phyloP scores from a whole-genome alignment of 1,139 yeast genomes.

The Lodderomyces beijingensis region DNA sequence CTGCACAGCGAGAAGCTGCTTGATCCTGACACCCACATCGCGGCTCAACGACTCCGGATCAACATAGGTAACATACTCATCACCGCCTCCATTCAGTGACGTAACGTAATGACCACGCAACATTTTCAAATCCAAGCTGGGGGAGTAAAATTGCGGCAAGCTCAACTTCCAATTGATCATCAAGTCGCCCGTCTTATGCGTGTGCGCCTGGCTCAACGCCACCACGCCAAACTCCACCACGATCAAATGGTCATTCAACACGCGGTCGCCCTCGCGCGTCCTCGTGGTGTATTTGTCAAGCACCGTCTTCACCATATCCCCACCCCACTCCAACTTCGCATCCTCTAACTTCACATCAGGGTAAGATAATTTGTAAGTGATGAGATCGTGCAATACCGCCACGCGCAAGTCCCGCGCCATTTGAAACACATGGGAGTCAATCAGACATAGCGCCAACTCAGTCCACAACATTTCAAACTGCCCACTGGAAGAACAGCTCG shows the following conservation, averaged over 20 bases:
- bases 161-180: slow-evolving; percentile 59
- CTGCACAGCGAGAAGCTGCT: slow-evolving; percentile 56
- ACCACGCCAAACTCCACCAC: too few species aligned
- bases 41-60: slow-evolving; percentile 43
- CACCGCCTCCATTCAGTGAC: not conserved
- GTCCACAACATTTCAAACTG: slow-evolving; percentile 57
- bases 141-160: slow-evolving; percentile 61
- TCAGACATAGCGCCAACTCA: slow-evolving; percentile 52
- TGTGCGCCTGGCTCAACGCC: too few species aligned
- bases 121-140: slow-evolving; percentile 40
- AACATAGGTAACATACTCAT: slow-evolving; percentile 42
- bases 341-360: too few species aligned
- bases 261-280: too few species aligned
- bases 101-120: slow-evolving; percentile 1
- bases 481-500: slow-evolving; percentile 45
- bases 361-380: too few species aligned
- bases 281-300: too few species aligned
- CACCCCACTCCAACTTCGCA: too few species aligned
- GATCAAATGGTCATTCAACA: too few species aligned
- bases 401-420: slow-evolving; percentile 23
- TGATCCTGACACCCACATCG: slow-evolving; percentile 54
- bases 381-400: slow-evolving; percentile 35
- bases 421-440: slow-evolving; percentile 23
- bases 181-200: too few species aligned
- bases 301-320: too few species aligned